These are phyloP conservation scores for Mallotus repandus DNA, from an alignment of 441 rosid species.

Conservation along the genomic window DNA sequence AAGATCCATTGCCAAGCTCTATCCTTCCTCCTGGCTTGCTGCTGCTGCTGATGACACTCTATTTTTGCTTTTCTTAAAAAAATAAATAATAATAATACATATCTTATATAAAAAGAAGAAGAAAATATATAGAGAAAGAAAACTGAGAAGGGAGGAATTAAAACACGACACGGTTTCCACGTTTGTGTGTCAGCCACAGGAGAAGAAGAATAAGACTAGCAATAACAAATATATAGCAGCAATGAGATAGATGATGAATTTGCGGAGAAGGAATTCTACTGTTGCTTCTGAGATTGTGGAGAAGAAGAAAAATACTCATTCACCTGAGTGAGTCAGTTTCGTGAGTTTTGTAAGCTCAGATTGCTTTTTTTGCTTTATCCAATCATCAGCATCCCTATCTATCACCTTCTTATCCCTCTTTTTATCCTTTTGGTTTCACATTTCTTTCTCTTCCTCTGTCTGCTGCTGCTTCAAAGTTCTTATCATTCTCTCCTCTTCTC, in stretches of 20 bases:
- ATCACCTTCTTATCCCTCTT: neutral
- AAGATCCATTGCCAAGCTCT: conserved; percentile 14
- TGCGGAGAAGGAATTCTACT: neutral
- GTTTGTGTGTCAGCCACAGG: conserved; percentile 19
- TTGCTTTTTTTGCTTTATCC: neutral
- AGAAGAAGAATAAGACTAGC: too few species aligned
- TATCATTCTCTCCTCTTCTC: too few species aligned
- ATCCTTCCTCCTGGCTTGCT: neutral
- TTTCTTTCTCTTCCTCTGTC: neutral
- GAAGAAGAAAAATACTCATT: neutral
- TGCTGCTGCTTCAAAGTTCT: too few species aligned
- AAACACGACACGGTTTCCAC: conserved; percentile 36
- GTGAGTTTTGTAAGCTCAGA: neutral
- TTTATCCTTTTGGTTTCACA: neutral
- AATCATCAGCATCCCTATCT: neutral
- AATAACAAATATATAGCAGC: too few species aligned
- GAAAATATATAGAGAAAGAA: neutral
- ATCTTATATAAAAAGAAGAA: too few species aligned
- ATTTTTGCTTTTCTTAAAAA: neutral
- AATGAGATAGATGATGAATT: neutral
- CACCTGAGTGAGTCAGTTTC: neutral
- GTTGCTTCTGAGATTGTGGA: too few species aligned
- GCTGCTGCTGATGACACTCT: too few species aligned
- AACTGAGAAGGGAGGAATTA: neutral
- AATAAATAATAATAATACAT: too few species aligned